Evolutionary conservation across 1,284 basidiomycete species (phyloP).

Genomic region (Ganoderma sinense): DNA sequence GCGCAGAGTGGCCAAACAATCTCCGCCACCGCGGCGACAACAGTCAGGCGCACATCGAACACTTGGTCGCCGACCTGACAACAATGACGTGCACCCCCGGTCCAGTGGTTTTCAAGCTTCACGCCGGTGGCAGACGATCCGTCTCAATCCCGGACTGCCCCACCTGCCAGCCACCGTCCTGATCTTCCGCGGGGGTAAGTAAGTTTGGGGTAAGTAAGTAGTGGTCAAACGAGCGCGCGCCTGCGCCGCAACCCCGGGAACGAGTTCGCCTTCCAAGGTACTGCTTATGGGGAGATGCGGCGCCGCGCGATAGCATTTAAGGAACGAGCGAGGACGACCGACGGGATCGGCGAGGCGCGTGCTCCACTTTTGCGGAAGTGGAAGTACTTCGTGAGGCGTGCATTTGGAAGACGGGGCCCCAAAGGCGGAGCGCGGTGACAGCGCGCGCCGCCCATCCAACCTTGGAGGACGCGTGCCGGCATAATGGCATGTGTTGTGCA

Average conservation of each 20-base stretch:
- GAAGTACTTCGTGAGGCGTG: neutral
- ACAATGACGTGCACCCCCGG: too few relatives aligned
- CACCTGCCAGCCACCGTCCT: neutral
- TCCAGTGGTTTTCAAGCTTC: neutral
- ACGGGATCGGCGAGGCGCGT: conserved; percentile 1
- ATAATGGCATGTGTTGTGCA: neutral
- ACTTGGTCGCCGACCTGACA: neutral
- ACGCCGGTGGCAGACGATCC: neutral
- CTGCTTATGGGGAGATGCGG: neutral
- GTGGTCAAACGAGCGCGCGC: too few relatives aligned
- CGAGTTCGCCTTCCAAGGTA: neutral
- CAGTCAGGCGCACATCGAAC: neutral
- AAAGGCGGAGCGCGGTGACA: neutral
- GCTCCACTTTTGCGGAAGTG: neutral
- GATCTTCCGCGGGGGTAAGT: too few relatives aligned
- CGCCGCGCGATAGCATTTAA: neutral
- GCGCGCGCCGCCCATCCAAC: neutral
- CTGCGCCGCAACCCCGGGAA: neutral
- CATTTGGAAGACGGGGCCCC: neutral
- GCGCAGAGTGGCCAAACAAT: neutral
- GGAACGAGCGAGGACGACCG: neutral
- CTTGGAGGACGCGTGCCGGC: neutral
- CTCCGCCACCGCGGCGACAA: neutral
- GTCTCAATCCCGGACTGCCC: neutral
- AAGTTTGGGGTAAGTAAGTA: too few relatives aligned